Base-by-base conservation (phyloP, 345 rosid genomes). In the Hibiscus syriacus region DNA sequence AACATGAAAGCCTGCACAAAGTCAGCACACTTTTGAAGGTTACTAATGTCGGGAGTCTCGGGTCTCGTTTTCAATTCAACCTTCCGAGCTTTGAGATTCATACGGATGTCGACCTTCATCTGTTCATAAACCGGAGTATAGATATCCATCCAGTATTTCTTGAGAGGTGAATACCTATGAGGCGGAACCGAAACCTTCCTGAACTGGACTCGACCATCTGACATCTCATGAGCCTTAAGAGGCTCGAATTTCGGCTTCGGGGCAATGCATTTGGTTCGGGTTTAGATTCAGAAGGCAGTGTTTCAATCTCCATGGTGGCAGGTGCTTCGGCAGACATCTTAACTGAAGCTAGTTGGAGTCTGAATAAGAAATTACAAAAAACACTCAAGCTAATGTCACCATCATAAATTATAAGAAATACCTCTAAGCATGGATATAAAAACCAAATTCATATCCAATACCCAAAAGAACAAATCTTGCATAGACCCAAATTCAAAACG, bases 1-100 rank as follows among this genome's bases (percentile, higher is more conserved):
- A 92, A 66, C 97, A 88, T 86, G 78, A 90, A 88, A 9, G 93
- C 98, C n/a, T 86, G 97, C 2, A 90, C 92, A 70, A 89, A 92
- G 78, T 92, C 98, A 1, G 98, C 90, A 74, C 88, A 86, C 75
- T 87, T 92, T 66, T 89, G 96, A 17, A 92, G 89, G 70, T 86
- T 83, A 36, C 92, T 84, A 4, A 89, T 46, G n/a, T 92, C 96
- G 0, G 94, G 87, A 1, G 94, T 89, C 76, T 89, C 94, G 3
- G 49, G 25, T 72, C 89, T 70, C 2, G 97, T 89, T 71, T 91
- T 89, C 73, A 91, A 69, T 50, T 89, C 96, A 13, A 92, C 96
- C 76, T 83, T 87, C 13, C 96, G 82, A 6, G 90, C 83, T 76
- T 86, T 92, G 77, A 88, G 89, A 72, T 89, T 87, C 96, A 92